These are phyloP conservation scores for Xylaria venustula DNA, from an alignment of 495 filamentous ascomycete genomes.

Conservation along the genomic window DNA sequence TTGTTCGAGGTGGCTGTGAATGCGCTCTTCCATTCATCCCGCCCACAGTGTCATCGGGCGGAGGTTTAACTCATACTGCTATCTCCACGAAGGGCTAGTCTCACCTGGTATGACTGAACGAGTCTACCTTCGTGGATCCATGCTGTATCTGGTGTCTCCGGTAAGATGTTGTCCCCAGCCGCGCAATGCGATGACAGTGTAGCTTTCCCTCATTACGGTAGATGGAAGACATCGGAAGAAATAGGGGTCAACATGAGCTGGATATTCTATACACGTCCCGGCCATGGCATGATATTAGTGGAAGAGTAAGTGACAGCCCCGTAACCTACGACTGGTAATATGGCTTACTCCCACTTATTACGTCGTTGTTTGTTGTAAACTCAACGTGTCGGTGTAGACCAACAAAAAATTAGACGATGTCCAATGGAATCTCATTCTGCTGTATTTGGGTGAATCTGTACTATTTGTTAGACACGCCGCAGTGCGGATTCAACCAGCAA, in stretches of 20 bases:
- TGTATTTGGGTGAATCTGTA: background rate
- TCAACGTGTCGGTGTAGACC: background rate
- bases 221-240: background rate
- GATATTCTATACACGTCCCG: background rate
- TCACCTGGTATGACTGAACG: background rate
- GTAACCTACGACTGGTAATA: background rate
- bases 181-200: background rate
- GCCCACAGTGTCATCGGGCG: background rate
- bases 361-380: background rate
- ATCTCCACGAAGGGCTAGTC: background rate
- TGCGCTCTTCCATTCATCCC: background rate
- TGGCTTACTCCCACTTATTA: background rate
- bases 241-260: background rate
- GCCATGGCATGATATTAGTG: background rate
- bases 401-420: background rate
- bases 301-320: background rate
- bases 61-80: background rate
- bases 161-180: background rate
- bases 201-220: background rate
- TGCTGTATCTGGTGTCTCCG: background rate
- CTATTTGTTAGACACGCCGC: background rate
- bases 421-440: background rate
- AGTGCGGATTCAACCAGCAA: background rate
- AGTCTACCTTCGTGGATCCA: background rate
- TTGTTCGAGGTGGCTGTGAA: too few species aligned